These are phyloP conservation scores for Acanthamoeba triangularis DNA, from an alignment of 208 protist species.

Conservation along the genomic window DNA sequence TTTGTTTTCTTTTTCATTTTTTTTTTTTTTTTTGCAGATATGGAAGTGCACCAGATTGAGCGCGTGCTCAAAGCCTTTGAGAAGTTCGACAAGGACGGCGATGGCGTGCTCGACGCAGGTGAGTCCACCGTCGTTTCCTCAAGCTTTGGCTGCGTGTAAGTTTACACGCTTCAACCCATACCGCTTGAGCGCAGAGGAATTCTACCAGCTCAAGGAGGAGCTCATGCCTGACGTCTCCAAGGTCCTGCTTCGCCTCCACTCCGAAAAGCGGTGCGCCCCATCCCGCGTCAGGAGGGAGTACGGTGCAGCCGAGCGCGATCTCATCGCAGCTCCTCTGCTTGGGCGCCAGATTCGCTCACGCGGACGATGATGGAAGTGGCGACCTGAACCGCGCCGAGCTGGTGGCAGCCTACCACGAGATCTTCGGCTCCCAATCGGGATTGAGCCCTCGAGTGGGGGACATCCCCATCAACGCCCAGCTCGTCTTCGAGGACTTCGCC, in stretches of 20 bases:
- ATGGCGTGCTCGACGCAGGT: constrained; percentile 33
- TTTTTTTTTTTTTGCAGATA: neutral
- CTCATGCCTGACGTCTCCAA: constrained; percentile 23
- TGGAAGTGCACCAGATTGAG: constrained; percentile 10
- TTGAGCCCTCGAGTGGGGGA: neutral
- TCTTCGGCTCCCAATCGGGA: neutral
- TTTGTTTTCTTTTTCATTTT: no score
- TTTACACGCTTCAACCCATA: neutral
- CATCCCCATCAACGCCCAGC: neutral
- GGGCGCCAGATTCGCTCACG: neutral
- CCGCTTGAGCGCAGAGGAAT: neutral
- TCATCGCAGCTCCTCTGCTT: neutral
- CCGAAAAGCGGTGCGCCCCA: neutral
- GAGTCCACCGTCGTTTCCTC: neutral
- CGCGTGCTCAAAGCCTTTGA: constrained; percentile 1
- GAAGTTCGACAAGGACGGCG: constrained; percentile 18
- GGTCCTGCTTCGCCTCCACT: constrained; percentile 22
- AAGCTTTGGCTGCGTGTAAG: no score
- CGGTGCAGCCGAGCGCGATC: neutral
- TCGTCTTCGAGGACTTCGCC: neutral
- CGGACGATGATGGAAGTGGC: neutral
- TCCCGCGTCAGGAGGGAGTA: neutral
- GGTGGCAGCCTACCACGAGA: constrained; percentile 6
- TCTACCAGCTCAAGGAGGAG: constrained; percentile 50
- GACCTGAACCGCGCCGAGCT: neutral